Evolutionary conservation across 176 grass and related monocot species (phyloP).

Genomic region (Cymbopogon citratus): DNA sequence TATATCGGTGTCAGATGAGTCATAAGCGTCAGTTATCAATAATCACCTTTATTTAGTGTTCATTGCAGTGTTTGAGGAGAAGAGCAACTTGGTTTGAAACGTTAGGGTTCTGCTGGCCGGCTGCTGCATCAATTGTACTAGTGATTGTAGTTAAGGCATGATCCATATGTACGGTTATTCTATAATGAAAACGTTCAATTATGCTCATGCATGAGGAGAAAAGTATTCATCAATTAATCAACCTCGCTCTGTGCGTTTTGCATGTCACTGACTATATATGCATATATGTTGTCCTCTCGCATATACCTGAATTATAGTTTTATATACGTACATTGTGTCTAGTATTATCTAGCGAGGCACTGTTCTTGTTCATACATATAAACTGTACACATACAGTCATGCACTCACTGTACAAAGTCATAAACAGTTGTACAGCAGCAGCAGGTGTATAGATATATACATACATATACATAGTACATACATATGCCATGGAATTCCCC

Average conservation of each 20-base stretch:
- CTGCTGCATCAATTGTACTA: not conserved
- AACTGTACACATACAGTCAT: no score
- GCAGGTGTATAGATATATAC: no score
- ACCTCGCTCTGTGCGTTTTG: not conserved
- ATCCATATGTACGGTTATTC: not conserved
- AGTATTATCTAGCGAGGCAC: no score
- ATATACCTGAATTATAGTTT: no score
- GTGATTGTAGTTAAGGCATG: not conserved
- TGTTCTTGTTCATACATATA: no score
- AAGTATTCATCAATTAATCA: not conserved
- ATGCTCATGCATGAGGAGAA: not conserved
- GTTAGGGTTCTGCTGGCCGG: not conserved
- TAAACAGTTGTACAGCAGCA: no score
- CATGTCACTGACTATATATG: not conserved
- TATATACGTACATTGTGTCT: no score
- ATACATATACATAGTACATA: no score
- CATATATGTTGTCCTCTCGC: not conserved
- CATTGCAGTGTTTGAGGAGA: not conserved
- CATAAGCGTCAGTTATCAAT: not conserved
- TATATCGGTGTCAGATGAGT: not conserved
- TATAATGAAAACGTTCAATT: not conserved
- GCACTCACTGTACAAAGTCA: not conserved
- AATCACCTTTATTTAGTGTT: not conserved
- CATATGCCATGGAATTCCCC: not conserved
- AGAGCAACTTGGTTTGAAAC: not conserved